Base-by-base conservation (phyloP, 2,329 filamentous ascomycete genomes). In the Davidsoniella australis region DNA sequence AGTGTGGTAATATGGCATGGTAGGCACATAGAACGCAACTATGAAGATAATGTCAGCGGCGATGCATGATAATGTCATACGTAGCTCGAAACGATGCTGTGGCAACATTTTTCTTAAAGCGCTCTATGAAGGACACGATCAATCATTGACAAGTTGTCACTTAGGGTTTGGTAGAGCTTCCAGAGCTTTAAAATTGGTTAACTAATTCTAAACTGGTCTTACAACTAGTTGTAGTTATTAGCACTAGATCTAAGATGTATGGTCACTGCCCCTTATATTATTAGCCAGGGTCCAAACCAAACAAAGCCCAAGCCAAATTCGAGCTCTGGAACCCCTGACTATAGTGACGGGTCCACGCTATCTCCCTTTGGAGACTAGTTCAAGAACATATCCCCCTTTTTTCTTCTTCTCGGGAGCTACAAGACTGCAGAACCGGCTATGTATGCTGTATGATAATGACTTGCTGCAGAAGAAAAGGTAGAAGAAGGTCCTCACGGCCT, bases 201-300 rank as follows among this genome's bases (percentile, higher is more conserved):
- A 16, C 39, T 41, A 18, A 3, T 2, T 10, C 17, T 43, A 43
- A n/a, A 20, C 7, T n/a, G 3, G 14, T 2, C 6, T 18, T 26
- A 43, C 23, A 12, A 26, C 41, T 12, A 26, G 16, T n/a, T 9
- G 14, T 9, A 20, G 7, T 6, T 24, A 18, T 23, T 44, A 16
- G 24, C 5, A 44, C 7, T 40, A 20, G 18, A 16, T 12, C n/a
- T 14, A 40, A 10, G 26, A 16, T 23, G 23, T 41, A 26, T 41
- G 17, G 26, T 33, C 40, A 24, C 12, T 41, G 39, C 40, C 47
- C 47, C 41, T 38, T 43, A 49, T 49, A 49, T 43, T 43, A 43
- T 36, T 38, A 49, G 40, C 38, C 40, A 49, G 47, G 47, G 47
- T 36, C 40, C 39, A 26, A 43, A 43, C 47, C 47, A 48, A 29